Base-by-base conservation (phyloP, 2,329 filamentous ascomycete genomes). In the Cercospora sesami region DNA sequence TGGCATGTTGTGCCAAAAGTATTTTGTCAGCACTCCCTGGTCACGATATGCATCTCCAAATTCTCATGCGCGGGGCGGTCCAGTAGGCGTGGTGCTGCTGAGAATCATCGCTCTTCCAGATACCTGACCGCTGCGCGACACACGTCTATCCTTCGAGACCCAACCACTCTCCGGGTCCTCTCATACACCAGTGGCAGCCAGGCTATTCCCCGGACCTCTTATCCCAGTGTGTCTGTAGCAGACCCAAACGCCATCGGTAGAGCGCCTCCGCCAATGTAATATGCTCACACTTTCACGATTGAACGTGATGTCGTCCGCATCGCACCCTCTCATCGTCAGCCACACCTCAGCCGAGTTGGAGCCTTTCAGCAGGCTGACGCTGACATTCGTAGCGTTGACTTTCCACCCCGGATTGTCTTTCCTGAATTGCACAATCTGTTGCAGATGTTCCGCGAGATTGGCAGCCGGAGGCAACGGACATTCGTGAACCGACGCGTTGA, bases 211-310 rank as follows among this genome's bases (percentile, higher is more conserved):
- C 4, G 64, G 58, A 23, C 66, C 67, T 61, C 69, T 53, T 12
- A 67, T 65, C 9, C 58, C 51, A 5, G 18, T 28, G 18, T 69
- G 67, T 59, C 65, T 63, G 26, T 71, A 71, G 55, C 67, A 71
- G n/a, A 65, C 21, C 69, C 69, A 69, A 6, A 58, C 21, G 2
- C 67, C 69, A 33, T 69, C 64, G 0, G 36, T 48, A 2, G 33
- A 59, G 4, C 62, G 51, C 18, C 61, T 63, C 18, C 69, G 53
- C 69, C 67, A 67, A 31, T 69, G 45, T 51, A 69, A 39, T n/a
- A 71, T 60, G 57, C 65, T 68, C 30, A 71, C 67, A 39, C 64
- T 69, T 30, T 71, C 69, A 5, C 69, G 69, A 51, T 66, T 69
- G 58, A 69, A 71, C 5, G 31, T 58, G 3, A 58, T 30, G 18